A percentile compares a stretch with the other conserved stretches of the same genome.
Evolutionary conservation across 768 basidiomycete species (phyloP).

Genomic region (Mrakia hoshinonis): DNA sequence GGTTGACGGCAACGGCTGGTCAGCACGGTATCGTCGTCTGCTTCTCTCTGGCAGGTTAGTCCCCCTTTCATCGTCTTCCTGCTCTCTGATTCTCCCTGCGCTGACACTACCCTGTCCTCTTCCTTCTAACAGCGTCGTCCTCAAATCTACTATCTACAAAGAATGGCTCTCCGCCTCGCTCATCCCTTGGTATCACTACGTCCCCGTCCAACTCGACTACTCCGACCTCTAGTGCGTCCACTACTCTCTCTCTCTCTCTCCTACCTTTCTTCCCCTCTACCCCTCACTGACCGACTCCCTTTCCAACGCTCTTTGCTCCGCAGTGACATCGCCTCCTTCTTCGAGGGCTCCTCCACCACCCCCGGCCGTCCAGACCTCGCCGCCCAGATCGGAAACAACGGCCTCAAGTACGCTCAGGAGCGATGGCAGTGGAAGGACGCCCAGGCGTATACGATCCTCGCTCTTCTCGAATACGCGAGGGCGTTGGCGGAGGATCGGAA

Average conservation of each 20-base stretch:
- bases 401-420: slow-evolving; percentile 10
- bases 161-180: slow-evolving; percentile 20
- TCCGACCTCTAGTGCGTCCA: slow-evolving; percentile 20
- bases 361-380: slow-evolving; percentile 15
- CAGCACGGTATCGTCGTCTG: slow-evolving; percentile 19
- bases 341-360: slow-evolving; percentile 11
- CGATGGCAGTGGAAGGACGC: slow-evolving; percentile 26
- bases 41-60: slow-evolving; percentile 15
- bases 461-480: slow-evolving; percentile 8
- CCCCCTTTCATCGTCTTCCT: too few species aligned
- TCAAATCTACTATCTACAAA: slow-evolving; percentile 23
- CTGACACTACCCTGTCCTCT: not conserved
- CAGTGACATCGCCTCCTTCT: slow-evolving; percentile 27
- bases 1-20: slow-evolving; percentile 26
- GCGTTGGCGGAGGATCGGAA: slow-evolving; percentile 17
- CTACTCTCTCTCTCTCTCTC: not conserved
- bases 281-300: not conserved
- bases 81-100: not conserved
- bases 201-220: slow-evolving; percentile 21
- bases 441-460: slow-evolving; percentile 20
- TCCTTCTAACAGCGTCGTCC: not conserved
- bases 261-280: not conserved
- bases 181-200: slow-evolving; percentile 29
- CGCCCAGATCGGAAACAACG: slow-evolving; percentile 22
- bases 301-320: not conserved